A percentile compares a stretch with the other conserved stretches of the same genome.
These are phyloP conservation scores for Neofusicoccum parvum DNA, from an alignment of 2,329 filamentous ascomycete genomes.

Conservation along the genomic window DNA sequence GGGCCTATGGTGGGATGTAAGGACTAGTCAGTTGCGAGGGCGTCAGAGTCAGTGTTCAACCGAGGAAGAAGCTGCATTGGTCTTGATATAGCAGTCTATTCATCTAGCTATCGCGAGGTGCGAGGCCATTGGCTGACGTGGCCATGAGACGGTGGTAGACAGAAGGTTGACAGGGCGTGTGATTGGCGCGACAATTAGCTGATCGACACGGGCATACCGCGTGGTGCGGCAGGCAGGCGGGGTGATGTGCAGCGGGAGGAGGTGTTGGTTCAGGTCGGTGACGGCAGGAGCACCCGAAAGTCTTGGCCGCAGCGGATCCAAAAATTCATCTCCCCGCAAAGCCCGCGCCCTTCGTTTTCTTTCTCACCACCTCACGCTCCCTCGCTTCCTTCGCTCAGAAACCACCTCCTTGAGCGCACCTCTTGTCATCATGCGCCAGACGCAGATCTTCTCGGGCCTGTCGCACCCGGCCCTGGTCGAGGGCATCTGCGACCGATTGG, in stretches of 20 bases:
- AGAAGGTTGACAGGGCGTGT: not conserved
- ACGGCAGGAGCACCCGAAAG: not conserved
- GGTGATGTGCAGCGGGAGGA: not conserved
- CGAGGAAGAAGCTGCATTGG: too few relatives aligned
- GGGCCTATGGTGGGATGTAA: not conserved
- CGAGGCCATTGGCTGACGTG: not conserved
- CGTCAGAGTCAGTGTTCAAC: too few relatives aligned
- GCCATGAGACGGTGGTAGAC: not conserved
- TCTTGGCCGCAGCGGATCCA: slow-evolving; percentile 12
- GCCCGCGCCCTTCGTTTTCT: not conserved
- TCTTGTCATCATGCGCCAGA: slow-evolving; percentile 59
- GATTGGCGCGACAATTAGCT: not conserved
- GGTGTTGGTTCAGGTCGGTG: not conserved
- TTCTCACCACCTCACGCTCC: not conserved
- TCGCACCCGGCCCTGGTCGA: slow-evolving; percentile 67
- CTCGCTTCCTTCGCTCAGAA: not conserved
- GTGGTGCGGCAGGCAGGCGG: not conserved
- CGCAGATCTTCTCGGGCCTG: slow-evolving; percentile 68
- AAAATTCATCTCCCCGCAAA: slow-evolving; percentile 18
- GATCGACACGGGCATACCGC: too few relatives aligned
- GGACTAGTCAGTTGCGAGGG: too few relatives aligned
- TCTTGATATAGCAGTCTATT: not conserved
- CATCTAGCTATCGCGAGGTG: not conserved
- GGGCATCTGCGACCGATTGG: slow-evolving; percentile 67
- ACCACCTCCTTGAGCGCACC: not conserved